A percentile compares a stretch with the other conserved stretches of the same genome.
Conservation (phyloP, 176 grass and related monocot genomes). For the Otatea glauca region DNA sequence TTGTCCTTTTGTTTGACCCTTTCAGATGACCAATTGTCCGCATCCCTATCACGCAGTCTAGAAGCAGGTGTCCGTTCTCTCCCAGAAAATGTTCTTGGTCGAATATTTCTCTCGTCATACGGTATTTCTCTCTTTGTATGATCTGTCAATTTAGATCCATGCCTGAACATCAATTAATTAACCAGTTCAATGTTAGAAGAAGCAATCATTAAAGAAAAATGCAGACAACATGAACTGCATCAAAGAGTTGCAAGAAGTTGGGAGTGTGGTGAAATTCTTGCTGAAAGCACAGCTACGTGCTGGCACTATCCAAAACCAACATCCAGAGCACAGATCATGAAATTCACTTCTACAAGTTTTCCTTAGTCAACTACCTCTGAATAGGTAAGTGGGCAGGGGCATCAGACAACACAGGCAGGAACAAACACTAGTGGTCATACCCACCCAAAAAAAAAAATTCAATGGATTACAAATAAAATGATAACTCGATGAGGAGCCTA, state of each 20-base stretch:
- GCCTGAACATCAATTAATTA: conserved; percentile 57
- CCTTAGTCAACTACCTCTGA: neutral
- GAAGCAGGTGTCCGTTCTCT: conserved; percentile 72
- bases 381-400: neutral
- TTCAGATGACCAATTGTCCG: conserved; percentile 58
- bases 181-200: conserved; percentile 32
- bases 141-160: conserved; percentile 75
- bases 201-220: conserved; percentile 29
- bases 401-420: neutral
- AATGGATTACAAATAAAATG: conserved; percentile 23
- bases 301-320: neutral
- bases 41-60: conserved; percentile 64
- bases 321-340: conserved; percentile 1
- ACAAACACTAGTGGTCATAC: conserved; percentile 13
- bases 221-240: conserved; percentile 26
- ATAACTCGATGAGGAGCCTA: neutral
- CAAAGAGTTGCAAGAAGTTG: conserved; percentile 22
- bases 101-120: conserved; percentile 74
- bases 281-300: too few species aligned
- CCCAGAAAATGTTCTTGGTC: conserved; percentile 56
- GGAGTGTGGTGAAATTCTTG: neutral
- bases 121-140: conserved; percentile 65
- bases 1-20: conserved; percentile 71
- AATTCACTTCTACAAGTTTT: conserved; percentile 1
- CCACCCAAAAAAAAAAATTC: neutral